Conservation (phyloP, 2,329 filamentous ascomycete species). For the Furcasterigmium sp. region DNA sequence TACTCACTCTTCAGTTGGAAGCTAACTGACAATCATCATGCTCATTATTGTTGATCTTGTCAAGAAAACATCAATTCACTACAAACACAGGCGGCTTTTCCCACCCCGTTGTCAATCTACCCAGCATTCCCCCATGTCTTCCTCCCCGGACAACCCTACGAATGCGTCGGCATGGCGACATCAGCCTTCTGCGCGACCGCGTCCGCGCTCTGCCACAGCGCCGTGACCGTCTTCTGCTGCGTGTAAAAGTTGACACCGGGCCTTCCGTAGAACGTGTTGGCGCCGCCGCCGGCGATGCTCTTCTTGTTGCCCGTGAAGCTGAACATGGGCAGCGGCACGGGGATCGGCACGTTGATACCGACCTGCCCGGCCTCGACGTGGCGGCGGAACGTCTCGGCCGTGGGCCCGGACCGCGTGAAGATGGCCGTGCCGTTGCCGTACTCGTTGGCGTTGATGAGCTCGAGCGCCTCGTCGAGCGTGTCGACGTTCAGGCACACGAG, state of each 20-base stretch:
- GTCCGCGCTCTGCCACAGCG: slow-evolving; percentile 82
- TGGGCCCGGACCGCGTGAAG: slow-evolving; percentile 74
- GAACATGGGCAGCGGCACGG: slow-evolving; percentile 66
- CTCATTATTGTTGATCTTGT: no score
- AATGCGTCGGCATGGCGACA: slow-evolving; percentile 74
- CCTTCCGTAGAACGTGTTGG: slow-evolving; percentile 92
- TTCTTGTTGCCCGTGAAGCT: slow-evolving; percentile 79
- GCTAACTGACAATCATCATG: no score
- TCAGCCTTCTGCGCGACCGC: slow-evolving; percentile 79
- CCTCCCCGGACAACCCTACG: slow-evolving; percentile 12
- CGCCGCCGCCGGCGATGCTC: slow-evolving; percentile 84
- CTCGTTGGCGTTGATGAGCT: slow-evolving; percentile 78
- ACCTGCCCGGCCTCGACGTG: slow-evolving; percentile 82
- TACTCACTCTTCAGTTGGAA: no score
- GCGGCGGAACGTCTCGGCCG: slow-evolving; percentile 72
- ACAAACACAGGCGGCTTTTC: no score
- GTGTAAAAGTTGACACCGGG: slow-evolving; percentile 94
- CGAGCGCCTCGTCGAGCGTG: slow-evolving; percentile 73
- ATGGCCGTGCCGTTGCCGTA: slow-evolving; percentile 85
- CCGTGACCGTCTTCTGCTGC: slow-evolving; percentile 95
- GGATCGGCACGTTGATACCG: slow-evolving; percentile 80
- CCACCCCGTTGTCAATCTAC: no score
- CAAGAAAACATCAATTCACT: no score
- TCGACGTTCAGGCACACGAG: slow-evolving; percentile 75
- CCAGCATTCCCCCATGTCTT: background rate